A percentile compares a stretch with the other conserved stretches of the same genome.
Conservation (phyloP, 805 yeast species). For the Zygoascus ofunaensis region DNA sequence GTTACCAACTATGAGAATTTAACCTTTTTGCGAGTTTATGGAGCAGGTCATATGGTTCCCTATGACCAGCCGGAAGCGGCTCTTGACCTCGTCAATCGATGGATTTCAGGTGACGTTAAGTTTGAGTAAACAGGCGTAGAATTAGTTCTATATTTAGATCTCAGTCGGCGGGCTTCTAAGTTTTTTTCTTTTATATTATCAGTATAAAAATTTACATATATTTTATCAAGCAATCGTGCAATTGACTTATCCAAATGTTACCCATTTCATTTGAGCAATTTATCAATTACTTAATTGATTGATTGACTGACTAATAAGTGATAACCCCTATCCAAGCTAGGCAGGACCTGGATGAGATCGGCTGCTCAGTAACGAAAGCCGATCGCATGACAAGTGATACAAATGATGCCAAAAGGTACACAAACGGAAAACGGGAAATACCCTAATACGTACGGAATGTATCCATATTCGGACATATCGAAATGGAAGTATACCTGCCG, state of each 20-base stretch:
- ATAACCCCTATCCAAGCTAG: too few species aligned
- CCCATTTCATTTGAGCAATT: too few species aligned
- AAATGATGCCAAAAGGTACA: too few species aligned
- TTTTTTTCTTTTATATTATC: neutral
- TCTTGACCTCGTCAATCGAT: slow-evolving; percentile 73
- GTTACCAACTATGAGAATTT: slow-evolving; percentile 63
- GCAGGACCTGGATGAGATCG: too few species aligned
- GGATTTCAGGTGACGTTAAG: slow-evolving; percentile 60
- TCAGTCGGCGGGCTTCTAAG: neutral
- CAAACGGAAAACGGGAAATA: too few species aligned
- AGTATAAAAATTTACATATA: neutral
- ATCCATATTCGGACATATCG: too few species aligned
- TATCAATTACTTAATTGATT: too few species aligned
- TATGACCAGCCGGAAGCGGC: slow-evolving; percentile 75
- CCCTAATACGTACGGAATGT: too few species aligned
- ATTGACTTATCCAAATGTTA: neutral
- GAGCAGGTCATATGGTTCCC: slow-evolving; percentile 97
- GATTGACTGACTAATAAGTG: too few species aligned
- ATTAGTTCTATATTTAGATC: neutral
- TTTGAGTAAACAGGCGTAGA: neutral
- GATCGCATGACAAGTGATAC: too few species aligned
- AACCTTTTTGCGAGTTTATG: slow-evolving; percentile 75
- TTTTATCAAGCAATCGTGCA: neutral
- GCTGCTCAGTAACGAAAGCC: too few species aligned
- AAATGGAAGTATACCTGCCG: too few species aligned